phyloP scores from a whole-genome alignment of 305 asterid genomes.

The Petunia hybrid region DNA sequence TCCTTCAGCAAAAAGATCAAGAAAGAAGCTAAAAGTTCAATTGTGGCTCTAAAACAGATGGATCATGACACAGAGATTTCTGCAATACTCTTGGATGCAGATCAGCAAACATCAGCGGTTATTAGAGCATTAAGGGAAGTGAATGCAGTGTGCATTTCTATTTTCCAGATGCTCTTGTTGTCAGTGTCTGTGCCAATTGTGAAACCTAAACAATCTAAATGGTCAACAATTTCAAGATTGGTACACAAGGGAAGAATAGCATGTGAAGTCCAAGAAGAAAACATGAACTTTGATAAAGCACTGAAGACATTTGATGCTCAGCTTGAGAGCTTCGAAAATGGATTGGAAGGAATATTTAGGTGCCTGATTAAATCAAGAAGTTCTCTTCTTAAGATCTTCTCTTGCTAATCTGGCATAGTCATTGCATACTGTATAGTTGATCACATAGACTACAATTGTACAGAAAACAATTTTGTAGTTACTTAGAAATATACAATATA shows the following conservation, averaged over 20 bases:
- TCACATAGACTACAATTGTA: not conserved
- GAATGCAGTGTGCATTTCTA: constrained; percentile 35
- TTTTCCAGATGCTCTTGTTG: constrained; percentile 35
- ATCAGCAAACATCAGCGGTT: not conserved
- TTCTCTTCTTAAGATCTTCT: constrained; percentile 26
- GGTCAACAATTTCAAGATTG: constrained; percentile 45
- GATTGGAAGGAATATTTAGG: constrained; percentile 37
- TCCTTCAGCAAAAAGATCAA: constrained; percentile 36
- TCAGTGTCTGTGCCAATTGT: constrained; percentile 32
- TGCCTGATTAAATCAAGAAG: constrained; percentile 28
- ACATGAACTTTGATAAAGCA: constrained; percentile 18
- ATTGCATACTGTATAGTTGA: not conserved
- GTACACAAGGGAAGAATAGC: constrained; percentile 33
- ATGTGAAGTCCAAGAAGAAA: constrained; percentile 16
- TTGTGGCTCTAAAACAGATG: constrained; percentile 22
- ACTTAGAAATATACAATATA: not conserved
- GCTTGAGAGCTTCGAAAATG: constrained; percentile 39
- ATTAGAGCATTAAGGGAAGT: constrained; percentile 36
- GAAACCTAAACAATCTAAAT: constrained; percentile 38
- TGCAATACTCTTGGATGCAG: constrained; percentile 7
- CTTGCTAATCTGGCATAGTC: constrained; percentile 25
- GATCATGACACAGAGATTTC: not conserved
- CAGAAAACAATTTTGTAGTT: not conserved
- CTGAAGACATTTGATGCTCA: constrained; percentile 34
- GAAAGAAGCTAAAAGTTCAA: constrained; percentile 22